These are phyloP conservation scores for Penstemon eatonii DNA, from an alignment of 257 asterid species.

Conservation along the genomic window DNA sequence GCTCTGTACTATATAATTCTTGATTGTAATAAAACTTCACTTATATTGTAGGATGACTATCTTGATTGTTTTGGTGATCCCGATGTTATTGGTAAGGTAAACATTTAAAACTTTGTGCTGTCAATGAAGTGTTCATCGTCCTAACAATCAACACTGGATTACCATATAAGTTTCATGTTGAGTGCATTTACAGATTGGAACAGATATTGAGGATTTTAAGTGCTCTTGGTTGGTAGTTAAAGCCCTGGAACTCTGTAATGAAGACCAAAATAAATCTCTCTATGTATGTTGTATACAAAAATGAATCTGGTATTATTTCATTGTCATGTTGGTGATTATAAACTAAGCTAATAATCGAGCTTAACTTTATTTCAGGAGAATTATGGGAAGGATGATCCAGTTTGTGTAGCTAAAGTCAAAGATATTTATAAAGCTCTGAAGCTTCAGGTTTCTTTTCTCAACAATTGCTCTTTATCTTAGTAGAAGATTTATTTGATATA, in stretches of 20 bases:
- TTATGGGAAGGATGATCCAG: conserved; percentile 72
- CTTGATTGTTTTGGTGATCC: conserved; percentile 82
- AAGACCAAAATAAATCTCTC: conserved; percentile 58
- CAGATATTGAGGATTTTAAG: conserved; percentile 94
- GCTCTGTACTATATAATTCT: too few species aligned
- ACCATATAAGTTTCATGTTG: not conserved
- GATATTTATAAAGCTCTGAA: conserved; percentile 65
- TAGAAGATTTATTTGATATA: too few species aligned
- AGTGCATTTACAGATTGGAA: conserved; percentile 63
- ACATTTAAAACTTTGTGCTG: not conserved
- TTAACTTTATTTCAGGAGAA: conserved; percentile 50
- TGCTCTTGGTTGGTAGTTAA: conserved; percentile 96
- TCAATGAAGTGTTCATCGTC: not conserved
- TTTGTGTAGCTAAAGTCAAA: conserved; percentile 66
- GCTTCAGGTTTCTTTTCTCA: conserved; percentile 39
- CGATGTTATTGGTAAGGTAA: conserved; percentile 79
- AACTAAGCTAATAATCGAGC: too few species aligned
- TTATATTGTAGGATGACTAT: conserved; percentile 62
- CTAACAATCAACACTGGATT: not conserved
- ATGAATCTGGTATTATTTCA: too few species aligned
- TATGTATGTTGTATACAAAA: too few species aligned
- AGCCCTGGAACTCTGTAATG: conserved; percentile 79
- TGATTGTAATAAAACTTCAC: too few species aligned
- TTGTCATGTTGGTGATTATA: too few species aligned
- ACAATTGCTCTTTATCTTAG: too few species aligned